These are phyloP conservation scores for Neonectria faginata DNA, from an alignment of 2,329 filamentous ascomycete species.

Conservation along the genomic window DNA sequence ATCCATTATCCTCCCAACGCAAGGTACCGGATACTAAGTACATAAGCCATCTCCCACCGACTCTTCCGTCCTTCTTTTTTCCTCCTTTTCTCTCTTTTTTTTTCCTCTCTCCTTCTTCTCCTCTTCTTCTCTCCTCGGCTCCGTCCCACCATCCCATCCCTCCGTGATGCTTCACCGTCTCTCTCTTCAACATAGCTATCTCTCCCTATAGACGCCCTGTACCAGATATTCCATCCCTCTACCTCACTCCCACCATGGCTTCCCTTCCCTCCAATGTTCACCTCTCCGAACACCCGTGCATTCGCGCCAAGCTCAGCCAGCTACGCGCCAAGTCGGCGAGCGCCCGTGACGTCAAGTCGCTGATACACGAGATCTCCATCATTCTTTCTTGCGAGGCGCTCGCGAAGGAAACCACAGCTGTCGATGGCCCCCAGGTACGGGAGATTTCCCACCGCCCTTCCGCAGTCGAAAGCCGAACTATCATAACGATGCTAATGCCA, in stretches of 20 bases:
- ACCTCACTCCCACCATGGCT: constrained; percentile 45
- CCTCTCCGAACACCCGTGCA: constrained; percentile 86
- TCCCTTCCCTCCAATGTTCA: constrained; percentile 73
- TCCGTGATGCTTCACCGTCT: constrained; percentile 39
- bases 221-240: constrained; percentile 9
- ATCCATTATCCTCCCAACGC: not conserved
- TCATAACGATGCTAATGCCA: constrained; percentile 12
- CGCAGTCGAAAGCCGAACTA: not conserved
- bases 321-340: constrained; percentile 79
- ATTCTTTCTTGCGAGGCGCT: constrained; percentile 88
- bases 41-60: constrained; percentile 36
- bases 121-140: constrained; percentile 40
- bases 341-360: constrained; percentile 79
- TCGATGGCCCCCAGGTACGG: constrained; percentile 72
- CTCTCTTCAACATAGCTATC: constrained; percentile 23
- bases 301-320: constrained; percentile 89
- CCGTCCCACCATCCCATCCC: constrained; percentile 43
- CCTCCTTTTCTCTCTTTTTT: constrained; percentile 11
- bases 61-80: constrained; percentile 30
- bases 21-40: constrained; percentile 21
- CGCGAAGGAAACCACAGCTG: constrained; percentile 68
- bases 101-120: constrained; percentile 28
- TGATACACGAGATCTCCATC: constrained; percentile 87
- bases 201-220: constrained; percentile 5
- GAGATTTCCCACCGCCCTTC: not conserved